These are phyloP conservation scores for Bipolaris cookei DNA, from an alignment of 2,329 filamentous ascomycete genomes.

Conservation along the genomic window DNA sequence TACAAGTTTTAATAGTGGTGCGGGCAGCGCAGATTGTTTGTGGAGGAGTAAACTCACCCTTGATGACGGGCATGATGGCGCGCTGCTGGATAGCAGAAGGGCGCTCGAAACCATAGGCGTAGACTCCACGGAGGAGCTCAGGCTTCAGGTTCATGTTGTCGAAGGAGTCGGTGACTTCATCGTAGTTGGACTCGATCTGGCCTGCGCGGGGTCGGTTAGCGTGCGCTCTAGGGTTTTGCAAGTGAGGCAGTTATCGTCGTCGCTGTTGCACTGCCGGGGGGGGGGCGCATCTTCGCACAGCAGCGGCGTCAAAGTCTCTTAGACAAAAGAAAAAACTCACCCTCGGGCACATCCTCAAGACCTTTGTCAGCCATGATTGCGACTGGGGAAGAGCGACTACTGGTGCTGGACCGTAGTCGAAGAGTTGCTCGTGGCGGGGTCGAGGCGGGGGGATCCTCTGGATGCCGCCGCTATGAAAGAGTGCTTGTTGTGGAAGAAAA, in stretches of 20 bases:
- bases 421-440: slow-evolving; percentile 48
- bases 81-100: slow-evolving; percentile 99
- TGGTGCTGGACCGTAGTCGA: slow-evolving; percentile 65
- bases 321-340: slow-evolving; percentile 63
- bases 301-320: neutral
- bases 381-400: slow-evolving; percentile 66
- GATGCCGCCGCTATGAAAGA: slow-evolving; percentile 48
- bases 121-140: slow-evolving; percentile 97
- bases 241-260: slow-evolving; percentile 8
- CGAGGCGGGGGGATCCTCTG: slow-evolving; percentile 51
- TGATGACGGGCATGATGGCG: slow-evolving; percentile 99
- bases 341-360: slow-evolving; percentile 96
- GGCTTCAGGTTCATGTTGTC: slow-evolving; percentile 97
- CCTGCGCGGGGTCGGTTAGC: slow-evolving; percentile 60
- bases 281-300: slow-evolving; percentile 11
- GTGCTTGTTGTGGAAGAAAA: slow-evolving; percentile 37
- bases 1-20: slow-evolving; percentile 6
- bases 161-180: slow-evolving; percentile 99
- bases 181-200: slow-evolving; percentile 99
- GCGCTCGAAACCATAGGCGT: slow-evolving; percentile 99
- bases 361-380: slow-evolving; percentile 99
- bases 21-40: slow-evolving; percentile 4
- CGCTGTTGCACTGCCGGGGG: slow-evolving; percentile 20
- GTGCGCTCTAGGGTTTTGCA: slow-evolving; percentile 5
- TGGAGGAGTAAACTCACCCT: slow-evolving; percentile 68